Base-by-base conservation (phyloP, 2,329 filamentous ascomycete species). In the Fusarium sterilihyphosum region DNA sequence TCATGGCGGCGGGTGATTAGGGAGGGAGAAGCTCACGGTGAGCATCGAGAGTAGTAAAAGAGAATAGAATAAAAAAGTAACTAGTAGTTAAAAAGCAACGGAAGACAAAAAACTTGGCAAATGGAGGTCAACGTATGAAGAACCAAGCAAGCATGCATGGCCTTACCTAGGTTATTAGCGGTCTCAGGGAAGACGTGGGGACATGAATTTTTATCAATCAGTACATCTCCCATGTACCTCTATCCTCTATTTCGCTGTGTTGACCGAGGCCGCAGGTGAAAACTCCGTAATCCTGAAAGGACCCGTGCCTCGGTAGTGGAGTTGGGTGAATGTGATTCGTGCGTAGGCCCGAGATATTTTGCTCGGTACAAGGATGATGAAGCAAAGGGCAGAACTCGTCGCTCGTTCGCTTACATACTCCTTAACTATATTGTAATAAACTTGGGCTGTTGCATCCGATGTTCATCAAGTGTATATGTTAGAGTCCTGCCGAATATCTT, bases 231-330 rank as follows among this genome's bases (percentile, higher is more conserved):
- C 35, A 29, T 54, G 52, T 54, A 54, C 20, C 52, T 40, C 14
- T 17, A 16, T 35, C 26, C 47, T 50, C 22, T 31, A 31, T 43
- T 75, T 78, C 76, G 76, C 76, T 73, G 74, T 68, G 58, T 50
- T 78, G 76, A 65, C 76, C 77, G 77, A 78, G 75, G 65, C 73
- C 65, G 62, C 65, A 70, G 52, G 59, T 67, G 68, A 67, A 74
- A 63, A 75, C 43, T 52, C 64, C 67, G 67, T 57, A 57, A 38
- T 54, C 52, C 31, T 44, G 53, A 56, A 26, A 44, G 26, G 43
- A 38, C 43, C 37, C 63, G 64, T 74, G 76, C 76, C 77, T 78
- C 76, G 76, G 76, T 57, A 75, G 73, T 70, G 52, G 52, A 38
- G 52, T 58, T 57, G 47, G 35, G 31, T 41, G 68, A 49, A 35